These are phyloP conservation scores for Ceratocystis huliohia DNA, from an alignment of 2,329 filamentous ascomycete species.

Conservation along the genomic window DNA sequence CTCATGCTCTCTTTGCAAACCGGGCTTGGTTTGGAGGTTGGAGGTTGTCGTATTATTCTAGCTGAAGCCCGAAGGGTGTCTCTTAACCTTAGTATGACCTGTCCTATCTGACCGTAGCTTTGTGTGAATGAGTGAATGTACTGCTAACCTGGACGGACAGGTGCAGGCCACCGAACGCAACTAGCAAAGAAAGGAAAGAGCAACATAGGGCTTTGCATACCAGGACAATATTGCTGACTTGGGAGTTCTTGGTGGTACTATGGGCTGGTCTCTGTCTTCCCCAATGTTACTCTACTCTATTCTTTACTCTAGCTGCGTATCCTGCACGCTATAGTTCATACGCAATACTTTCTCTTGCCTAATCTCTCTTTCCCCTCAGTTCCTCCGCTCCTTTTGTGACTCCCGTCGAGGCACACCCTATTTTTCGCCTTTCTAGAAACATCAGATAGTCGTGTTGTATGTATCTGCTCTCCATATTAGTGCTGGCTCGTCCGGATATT, in stretches of 20 bases:
- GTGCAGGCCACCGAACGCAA: background rate
- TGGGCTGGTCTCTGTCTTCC: too few relatives aligned
- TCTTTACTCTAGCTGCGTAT: too few relatives aligned
- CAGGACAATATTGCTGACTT: too few relatives aligned
- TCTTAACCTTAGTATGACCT: background rate
- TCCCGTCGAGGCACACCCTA: background rate
- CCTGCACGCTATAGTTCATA: too few relatives aligned
- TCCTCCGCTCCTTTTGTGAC: background rate
- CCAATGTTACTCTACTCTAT: too few relatives aligned
- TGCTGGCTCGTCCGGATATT: background rate
- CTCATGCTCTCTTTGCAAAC: background rate
- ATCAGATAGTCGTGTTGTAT: too few relatives aligned
- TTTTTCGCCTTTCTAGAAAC: background rate
- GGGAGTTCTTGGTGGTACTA: too few relatives aligned
- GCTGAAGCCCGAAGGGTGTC: background rate
- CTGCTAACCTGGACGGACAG: background rate
- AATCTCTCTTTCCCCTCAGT: background rate
- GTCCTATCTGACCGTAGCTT: background rate
- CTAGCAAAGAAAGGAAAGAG: background rate
- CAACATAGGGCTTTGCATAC: background rate
- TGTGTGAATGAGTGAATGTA: background rate
- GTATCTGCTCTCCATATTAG: background rate
- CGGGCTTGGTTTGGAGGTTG: background rate
- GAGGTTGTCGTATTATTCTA: background rate
- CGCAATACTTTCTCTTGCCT: too few relatives aligned